Conservation (phyloP, 148 eudicot species). For the Beta vulgaris region DNA sequence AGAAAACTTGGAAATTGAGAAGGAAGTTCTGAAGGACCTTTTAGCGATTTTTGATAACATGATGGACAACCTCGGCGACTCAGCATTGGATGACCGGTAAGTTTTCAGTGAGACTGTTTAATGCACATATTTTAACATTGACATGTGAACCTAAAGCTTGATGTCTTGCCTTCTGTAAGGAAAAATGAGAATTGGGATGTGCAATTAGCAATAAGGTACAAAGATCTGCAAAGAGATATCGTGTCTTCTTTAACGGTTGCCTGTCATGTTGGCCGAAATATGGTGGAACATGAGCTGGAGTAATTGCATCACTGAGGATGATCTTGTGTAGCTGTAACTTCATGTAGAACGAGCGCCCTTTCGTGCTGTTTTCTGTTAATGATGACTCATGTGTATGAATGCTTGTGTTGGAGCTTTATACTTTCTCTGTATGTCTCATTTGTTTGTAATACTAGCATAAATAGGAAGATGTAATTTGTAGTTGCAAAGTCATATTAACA, state of each 20-base stretch:
- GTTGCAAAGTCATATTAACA: background rate
- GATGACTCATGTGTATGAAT: background rate
- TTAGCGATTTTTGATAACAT: constrained; percentile 47
- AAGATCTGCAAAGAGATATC: constrained; percentile 53
- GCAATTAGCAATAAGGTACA: constrained; percentile 64
- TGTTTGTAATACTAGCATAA: background rate
- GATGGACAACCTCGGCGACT: constrained; percentile 50
- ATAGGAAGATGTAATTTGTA: background rate
- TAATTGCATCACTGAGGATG: constrained; percentile 33
- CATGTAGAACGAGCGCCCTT: background rate
- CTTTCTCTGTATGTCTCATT: background rate
- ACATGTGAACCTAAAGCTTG: constrained; percentile 1
- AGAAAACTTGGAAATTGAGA: constrained; percentile 63
- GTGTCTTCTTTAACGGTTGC: constrained; percentile 60
- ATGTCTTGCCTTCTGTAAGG: constrained; percentile 22
- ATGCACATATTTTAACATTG: background rate
- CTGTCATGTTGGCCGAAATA: constrained; percentile 43
- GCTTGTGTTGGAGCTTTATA: background rate
- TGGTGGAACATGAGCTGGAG: constrained; percentile 41
- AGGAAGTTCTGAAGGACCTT: constrained; percentile 52
- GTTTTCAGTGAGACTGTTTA: constrained; percentile 1
- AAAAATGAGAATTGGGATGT: constrained; percentile 60
- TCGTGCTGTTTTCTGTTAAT: background rate
- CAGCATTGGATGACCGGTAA: constrained; percentile 59
- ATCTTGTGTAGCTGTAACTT: constrained; percentile 24